Conservation (phyloP, 306 rosid species). For the Cicer pinnatifidum region DNA sequence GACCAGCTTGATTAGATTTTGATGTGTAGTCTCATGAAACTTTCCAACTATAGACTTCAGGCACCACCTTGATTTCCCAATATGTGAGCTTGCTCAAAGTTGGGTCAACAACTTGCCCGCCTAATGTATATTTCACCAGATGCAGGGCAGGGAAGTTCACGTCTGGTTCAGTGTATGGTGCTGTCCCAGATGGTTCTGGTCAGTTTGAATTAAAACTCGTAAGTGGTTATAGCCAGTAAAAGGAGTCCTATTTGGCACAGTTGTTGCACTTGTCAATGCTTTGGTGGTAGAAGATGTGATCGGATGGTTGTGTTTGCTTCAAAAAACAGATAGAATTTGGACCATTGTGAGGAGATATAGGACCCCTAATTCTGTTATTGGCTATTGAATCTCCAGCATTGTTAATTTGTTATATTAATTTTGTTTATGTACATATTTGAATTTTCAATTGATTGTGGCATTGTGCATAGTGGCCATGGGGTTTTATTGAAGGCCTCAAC, state of each 20-base stretch:
- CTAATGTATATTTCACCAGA: too few relatives aligned
- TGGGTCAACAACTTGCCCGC: too few relatives aligned
- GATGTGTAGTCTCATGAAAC: neutral
- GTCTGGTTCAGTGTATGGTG: too few relatives aligned
- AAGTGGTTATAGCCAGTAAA: neutral
- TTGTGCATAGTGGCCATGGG: neutral
- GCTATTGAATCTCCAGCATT: neutral
- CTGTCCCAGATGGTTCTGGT: neutral
- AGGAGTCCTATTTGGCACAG: neutral
- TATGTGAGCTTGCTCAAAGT: neutral
- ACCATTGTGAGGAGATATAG: neutral
- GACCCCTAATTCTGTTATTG: neutral
- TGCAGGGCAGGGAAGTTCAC: too few relatives aligned
- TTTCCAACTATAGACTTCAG: neutral
- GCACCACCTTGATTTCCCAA: neutral
- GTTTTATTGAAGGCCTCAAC: conserved; percentile 4
- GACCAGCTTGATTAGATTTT: neutral
- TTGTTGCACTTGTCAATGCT: neutral
- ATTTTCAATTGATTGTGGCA: neutral
- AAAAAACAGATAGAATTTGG: neutral
- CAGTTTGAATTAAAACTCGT: neutral
- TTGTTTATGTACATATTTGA: neutral
- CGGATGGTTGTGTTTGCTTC: neutral
- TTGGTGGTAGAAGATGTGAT: neutral
- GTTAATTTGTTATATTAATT: neutral